Evolutionary conservation across 2,329 filamentous ascomycete species (phyloP).

Genomic region (Phaeoacremonium minimum): DNA sequence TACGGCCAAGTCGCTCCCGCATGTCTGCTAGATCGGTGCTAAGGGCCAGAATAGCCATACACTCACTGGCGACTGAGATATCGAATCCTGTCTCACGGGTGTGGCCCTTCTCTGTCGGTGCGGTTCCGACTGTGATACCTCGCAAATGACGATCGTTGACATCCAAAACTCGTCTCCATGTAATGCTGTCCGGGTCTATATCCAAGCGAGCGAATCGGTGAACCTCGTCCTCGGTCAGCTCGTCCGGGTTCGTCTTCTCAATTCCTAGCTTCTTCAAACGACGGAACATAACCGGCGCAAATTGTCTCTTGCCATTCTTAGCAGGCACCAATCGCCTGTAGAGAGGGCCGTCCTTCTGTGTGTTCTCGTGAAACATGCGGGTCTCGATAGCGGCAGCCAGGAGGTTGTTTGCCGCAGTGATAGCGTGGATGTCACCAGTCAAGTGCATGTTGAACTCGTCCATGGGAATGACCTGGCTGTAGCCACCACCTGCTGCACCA

Average conservation of each 20-base stretch:
- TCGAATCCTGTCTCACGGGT: constrained; percentile 91
- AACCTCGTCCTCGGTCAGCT: constrained; percentile 87
- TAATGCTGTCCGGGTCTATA: constrained; percentile 95
- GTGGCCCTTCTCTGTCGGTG: constrained; percentile 85
- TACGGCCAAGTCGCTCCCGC: constrained; percentile 87
- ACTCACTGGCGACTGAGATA: constrained; percentile 95
- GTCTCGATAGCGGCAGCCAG: constrained; percentile 95
- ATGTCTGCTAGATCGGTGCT: constrained; percentile 85
- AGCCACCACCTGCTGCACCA: constrained; percentile 92
- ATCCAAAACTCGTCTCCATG: constrained; percentile 92
- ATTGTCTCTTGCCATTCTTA: constrained; percentile 86
- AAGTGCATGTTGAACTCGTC: constrained; percentile 98
- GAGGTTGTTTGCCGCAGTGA: constrained; percentile 95
- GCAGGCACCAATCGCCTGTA: constrained; percentile 83
- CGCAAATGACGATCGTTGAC: constrained; percentile 95
- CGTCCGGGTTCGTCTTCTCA: constrained; percentile 87
- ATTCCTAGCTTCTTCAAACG: constrained; percentile 95
- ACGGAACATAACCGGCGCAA: constrained; percentile 87
- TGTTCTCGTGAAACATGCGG: constrained; percentile 96
- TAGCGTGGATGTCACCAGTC: constrained; percentile 96
- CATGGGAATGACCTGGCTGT: constrained; percentile 99
- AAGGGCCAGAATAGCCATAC: constrained; percentile 95
- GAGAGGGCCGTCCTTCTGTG: constrained; percentile 83
- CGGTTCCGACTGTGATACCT: constrained; percentile 82
- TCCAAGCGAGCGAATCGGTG: constrained; percentile 85